phyloP scores from a whole-genome alignment of 78 protist species.

The Dictyostelium purpureum region DNA sequence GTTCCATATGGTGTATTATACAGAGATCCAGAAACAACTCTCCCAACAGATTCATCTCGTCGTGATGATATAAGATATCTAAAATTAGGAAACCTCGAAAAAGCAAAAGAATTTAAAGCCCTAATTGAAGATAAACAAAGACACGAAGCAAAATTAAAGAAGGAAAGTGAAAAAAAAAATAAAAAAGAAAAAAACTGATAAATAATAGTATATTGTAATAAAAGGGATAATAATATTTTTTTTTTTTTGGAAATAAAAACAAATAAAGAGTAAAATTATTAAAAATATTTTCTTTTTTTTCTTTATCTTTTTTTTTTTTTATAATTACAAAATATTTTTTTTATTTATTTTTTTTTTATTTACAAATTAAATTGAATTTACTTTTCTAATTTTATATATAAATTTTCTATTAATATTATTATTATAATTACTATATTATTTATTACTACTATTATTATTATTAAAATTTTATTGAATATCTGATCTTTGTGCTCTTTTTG shows the following conservation, averaged over 20 bases:
- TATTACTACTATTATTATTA: neutral
- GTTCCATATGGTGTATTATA: slow-evolving; percentile 25
- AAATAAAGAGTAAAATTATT: too few relatives aligned
- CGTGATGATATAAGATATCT: slow-evolving; percentile 69
- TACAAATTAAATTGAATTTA: too few relatives aligned
- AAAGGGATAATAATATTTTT: too few relatives aligned
- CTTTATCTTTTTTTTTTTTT: too few relatives aligned
- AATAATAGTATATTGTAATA: too few relatives aligned
- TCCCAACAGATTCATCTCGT: slow-evolving; percentile 71
- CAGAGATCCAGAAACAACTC: slow-evolving; percentile 22
- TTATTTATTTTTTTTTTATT: too few relatives aligned
- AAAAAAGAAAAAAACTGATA: slow-evolving; percentile 7
- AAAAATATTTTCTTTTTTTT: too few relatives aligned
- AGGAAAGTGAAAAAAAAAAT: slow-evolving; percentile 40
- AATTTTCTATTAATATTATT: too few relatives aligned
- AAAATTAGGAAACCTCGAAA: slow-evolving; percentile 51
- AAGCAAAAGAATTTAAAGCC: slow-evolving; percentile 70
- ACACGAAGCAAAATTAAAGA: slow-evolving; percentile 26
- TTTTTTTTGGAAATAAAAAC: too few relatives aligned
- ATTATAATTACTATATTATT: too few relatives aligned
- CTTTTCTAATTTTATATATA: too few relatives aligned
- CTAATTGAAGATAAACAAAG: slow-evolving; percentile 74
- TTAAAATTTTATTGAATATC: slow-evolving; percentile 37
- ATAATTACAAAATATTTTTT: too few relatives aligned
- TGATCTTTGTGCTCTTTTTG: slow-evolving; percentile 74